Conservation (phyloP, 1,284 basidiomycete genomes). For the Pterulicium gracile region DNA sequence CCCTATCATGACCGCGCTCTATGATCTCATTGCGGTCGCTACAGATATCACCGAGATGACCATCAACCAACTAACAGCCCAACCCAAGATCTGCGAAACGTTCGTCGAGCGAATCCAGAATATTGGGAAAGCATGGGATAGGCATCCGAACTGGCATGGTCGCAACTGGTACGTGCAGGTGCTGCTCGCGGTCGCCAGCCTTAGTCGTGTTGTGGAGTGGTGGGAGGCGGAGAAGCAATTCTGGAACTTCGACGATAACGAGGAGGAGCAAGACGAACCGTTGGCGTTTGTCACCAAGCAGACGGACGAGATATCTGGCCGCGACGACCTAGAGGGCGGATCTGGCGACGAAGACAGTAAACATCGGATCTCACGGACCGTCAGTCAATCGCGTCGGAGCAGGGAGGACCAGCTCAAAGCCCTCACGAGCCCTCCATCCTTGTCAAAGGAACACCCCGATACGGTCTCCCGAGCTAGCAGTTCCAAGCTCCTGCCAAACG, state of each 20-base stretch:
- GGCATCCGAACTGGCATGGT: slow-evolving; percentile 96
- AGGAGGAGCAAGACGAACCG: slow-evolving; percentile 82
- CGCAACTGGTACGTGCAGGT: slow-evolving; percentile 98
- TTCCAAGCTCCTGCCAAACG: slow-evolving; percentile 40
- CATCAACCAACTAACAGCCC: slow-evolving; percentile 73
- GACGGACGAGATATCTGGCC: slow-evolving; percentile 43
- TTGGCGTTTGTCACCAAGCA: slow-evolving; percentile 86
- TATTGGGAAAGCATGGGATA: slow-evolving; percentile 93
- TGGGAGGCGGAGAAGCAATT: slow-evolving; percentile 99
- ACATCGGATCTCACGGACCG: slow-evolving; percentile 34
- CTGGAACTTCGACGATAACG: slow-evolving; percentile 97
- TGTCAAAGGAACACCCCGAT: slow-evolving; percentile 18
- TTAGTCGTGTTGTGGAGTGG: slow-evolving; percentile 97
- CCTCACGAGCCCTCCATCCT: slow-evolving; percentile 24
- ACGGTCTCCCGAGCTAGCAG: slow-evolving; percentile 19
- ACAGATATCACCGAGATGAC: slow-evolving; percentile 92
- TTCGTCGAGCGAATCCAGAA: slow-evolving; percentile 85
- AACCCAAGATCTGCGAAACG: slow-evolving; percentile 77
- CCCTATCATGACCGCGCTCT: slow-evolving; percentile 85
- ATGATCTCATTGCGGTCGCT: slow-evolving; percentile 90
- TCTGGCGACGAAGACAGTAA: slow-evolving; percentile 48
- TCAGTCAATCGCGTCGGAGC: slow-evolving; percentile 40
- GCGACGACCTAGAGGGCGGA: slow-evolving; percentile 29
- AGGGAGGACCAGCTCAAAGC: slow-evolving; percentile 49
- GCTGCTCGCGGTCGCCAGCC: slow-evolving; percentile 89